Evolutionary conservation across 257 asterid genomes (phyloP).

Genomic region (Verbena officinalis): DNA sequence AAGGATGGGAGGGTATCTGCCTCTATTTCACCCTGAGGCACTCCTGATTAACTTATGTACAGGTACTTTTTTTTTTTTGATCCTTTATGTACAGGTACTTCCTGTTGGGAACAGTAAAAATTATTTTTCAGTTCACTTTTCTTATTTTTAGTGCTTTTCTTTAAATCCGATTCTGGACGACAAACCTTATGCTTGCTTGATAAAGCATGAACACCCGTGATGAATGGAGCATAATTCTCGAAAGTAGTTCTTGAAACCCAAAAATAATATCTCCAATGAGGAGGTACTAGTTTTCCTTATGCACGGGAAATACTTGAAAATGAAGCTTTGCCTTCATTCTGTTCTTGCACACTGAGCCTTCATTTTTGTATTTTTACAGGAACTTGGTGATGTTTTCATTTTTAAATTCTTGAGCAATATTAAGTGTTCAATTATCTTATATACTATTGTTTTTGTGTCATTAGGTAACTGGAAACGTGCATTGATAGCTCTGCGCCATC

Average conservation of each 20-base stretch:
- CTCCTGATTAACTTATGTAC: conserved; percentile 67
- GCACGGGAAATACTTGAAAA: too few relatives aligned
- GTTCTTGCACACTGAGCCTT: too few relatives aligned
- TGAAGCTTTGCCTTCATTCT: conserved; percentile 19
- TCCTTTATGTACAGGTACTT: conserved; percentile 81
- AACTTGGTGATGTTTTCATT: not conserved
- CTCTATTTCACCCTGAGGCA: conserved; percentile 83
- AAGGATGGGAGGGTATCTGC: conserved; percentile 73
- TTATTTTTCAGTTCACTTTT: conserved; percentile 6
- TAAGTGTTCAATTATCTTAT: conserved; percentile 10
- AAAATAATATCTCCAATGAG: too few relatives aligned
- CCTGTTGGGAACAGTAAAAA: conserved; percentile 30
- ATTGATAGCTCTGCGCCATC: conserved; percentile 74
- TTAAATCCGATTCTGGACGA: conserved; percentile 5
- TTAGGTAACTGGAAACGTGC: conserved; percentile 93
- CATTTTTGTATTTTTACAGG: too few relatives aligned
- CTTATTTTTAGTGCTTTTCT: not conserved
- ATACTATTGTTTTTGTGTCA: conserved; percentile 27
- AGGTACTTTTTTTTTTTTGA: too few relatives aligned
- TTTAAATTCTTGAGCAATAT: conserved; percentile 6
- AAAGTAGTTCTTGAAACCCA: too few relatives aligned
- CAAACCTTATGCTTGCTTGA: not conserved
- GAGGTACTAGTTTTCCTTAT: too few relatives aligned
- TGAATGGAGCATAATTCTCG: too few relatives aligned
- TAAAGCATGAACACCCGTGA: too few relatives aligned